A percentile compares a stretch with the other conserved stretches of the same genome.
phyloP scores from a whole-genome alignment of 352 stramenopile species.

The Phytophthora tubulina region DNA sequence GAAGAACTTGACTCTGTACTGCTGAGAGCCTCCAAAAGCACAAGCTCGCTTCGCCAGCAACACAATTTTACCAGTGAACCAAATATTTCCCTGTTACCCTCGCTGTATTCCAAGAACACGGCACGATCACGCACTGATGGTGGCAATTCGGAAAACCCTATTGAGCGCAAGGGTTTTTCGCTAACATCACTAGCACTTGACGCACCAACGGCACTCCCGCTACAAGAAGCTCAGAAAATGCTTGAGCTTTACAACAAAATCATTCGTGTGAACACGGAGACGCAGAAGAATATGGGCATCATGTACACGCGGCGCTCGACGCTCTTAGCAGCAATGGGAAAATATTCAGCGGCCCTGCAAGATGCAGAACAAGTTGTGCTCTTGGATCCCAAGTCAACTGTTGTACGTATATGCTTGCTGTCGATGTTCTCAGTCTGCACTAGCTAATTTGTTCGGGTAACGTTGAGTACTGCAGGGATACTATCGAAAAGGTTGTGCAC shows the following conservation, averaged over 20 bases:
- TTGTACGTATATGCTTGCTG: constrained; percentile 47
- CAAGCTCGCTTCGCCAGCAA: constrained; percentile 39
- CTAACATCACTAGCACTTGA: constrained; percentile 37
- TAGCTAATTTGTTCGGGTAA: neutral
- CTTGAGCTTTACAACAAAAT: constrained; percentile 77
- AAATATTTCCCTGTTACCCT: constrained; percentile 34
- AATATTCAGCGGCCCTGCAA: constrained; percentile 52
- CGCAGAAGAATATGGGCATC: constrained; percentile 63
- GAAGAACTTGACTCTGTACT: constrained; percentile 45
- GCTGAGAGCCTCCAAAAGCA: constrained; percentile 44
- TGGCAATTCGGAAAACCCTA: constrained; percentile 18
- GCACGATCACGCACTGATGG: neutral
- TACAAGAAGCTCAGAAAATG: constrained; percentile 51
- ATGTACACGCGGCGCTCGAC: constrained; percentile 70
- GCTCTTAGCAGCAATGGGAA: constrained; percentile 60
- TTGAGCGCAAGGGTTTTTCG: constrained; percentile 28
- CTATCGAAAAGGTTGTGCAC: constrained; percentile 72
- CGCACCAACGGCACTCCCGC: constrained; percentile 27
- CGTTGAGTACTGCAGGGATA: constrained; percentile 53
- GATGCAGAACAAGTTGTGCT: constrained; percentile 67
- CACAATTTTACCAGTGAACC: constrained; percentile 43
- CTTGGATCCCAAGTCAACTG: constrained; percentile 58
- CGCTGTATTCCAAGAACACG: constrained; percentile 21
- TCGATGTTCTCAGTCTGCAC: neutral
- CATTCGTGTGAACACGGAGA: constrained; percentile 59